phyloP scores from a whole-genome alignment of 805 yeast species.

The Grigorovia jiainica region DNA sequence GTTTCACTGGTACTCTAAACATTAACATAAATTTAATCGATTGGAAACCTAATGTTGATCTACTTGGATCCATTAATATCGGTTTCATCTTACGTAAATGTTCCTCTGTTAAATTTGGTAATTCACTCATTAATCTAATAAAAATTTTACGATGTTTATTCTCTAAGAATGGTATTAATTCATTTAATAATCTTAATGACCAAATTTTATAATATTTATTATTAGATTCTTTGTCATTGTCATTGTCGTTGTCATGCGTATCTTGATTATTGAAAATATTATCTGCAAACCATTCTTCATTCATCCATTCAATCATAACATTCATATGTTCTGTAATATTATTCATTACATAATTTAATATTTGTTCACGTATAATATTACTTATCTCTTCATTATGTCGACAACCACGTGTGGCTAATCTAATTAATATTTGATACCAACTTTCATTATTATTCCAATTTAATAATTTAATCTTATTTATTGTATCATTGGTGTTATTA shows the following conservation, averaged over 20 bases:
- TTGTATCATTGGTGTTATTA: constrained; percentile 4
- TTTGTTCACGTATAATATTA: constrained; percentile 54
- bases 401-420: constrained; percentile 80
- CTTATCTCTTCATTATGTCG: constrained; percentile 37
- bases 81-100: constrained; percentile 60
- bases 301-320: constrained; percentile 82
- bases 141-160: constrained; percentile 70
- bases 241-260: no score
- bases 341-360: constrained; percentile 63
- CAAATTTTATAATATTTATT: constrained; percentile 52
- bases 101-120: constrained; percentile 62
- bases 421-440: constrained; percentile 65
- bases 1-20: constrained; percentile 81
- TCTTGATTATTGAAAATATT: constrained; percentile 13
- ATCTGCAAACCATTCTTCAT: constrained; percentile 86
- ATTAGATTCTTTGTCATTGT: no score
- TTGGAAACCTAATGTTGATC: constrained; percentile 72
- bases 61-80: constrained; percentile 75
- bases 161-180: constrained; percentile 77
- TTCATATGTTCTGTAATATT: constrained; percentile 50
- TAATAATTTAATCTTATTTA: constrained; percentile 22
- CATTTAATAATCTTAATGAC: constrained; percentile 64
- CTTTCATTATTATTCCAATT: constrained; percentile 59
- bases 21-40: constrained; percentile 74
- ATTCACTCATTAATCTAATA: constrained; percentile 74